phyloP scores from a whole-genome alignment of 169 alveolate species.

The Plasmodium billcollinsi region DNA sequence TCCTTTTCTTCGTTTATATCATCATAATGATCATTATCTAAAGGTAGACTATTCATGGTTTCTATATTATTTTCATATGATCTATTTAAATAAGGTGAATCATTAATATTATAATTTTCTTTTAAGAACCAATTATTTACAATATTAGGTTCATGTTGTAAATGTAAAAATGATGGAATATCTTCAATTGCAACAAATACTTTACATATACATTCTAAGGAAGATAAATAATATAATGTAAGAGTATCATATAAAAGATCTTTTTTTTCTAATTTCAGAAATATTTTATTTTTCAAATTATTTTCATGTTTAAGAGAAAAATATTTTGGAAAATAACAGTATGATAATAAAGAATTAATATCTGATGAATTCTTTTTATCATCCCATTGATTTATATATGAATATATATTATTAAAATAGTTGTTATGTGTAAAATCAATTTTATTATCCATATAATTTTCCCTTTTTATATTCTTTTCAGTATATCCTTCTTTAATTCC shows the following conservation, averaged over 20 bases:
- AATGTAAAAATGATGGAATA: constrained; percentile 65
- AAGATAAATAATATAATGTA: constrained; percentile 31
- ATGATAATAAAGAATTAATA: not conserved
- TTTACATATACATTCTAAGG: constrained; percentile 38
- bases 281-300: constrained; percentile 16
- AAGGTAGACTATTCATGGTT: not conserved
- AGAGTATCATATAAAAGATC: constrained; percentile 26
- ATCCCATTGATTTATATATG: not conserved
- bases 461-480: not conserved
- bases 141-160: constrained; percentile 9
- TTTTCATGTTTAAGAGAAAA: not conserved
- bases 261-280: constrained; percentile 41
- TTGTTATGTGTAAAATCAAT: not conserved
- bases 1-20: not conserved
- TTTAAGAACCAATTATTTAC: no score
- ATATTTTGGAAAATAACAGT: constrained; percentile 15
- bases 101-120: not conserved
- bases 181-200: constrained; percentile 35
- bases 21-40: not conserved
- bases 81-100: constrained; percentile 4
- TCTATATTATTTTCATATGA: not conserved
- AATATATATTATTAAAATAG: not conserved
- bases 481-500: constrained; percentile 20
- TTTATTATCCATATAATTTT: not conserved
- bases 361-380: not conserved